Conservation (phyloP, 2,329 filamentous ascomycete species). For the Cercospora sp. region DNA sequence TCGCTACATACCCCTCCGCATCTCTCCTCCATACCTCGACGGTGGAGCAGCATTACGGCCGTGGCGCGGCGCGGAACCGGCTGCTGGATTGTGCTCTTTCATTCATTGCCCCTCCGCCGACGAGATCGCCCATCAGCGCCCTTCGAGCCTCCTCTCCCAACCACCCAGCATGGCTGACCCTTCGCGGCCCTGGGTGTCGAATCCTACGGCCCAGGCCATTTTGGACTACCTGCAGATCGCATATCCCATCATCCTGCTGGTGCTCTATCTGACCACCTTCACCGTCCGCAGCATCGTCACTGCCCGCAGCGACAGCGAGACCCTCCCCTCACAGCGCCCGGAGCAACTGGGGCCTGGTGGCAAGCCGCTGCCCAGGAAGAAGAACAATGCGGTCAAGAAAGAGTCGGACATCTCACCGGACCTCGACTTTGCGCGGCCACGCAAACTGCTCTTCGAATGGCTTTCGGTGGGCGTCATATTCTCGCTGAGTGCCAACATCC, state of each 20-base stretch:
- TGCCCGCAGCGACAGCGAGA: constrained; percentile 49
- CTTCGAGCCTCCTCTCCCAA: not conserved
- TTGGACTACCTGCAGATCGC: constrained; percentile 55
- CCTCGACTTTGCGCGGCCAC: constrained; percentile 62
- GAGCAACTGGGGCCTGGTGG: constrained; percentile 76
- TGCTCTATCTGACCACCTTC: constrained; percentile 65
- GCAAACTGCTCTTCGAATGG: constrained; percentile 74
- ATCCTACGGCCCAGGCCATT: constrained; percentile 45
- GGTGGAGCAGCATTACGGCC: not conserved
- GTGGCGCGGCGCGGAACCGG: not conserved
- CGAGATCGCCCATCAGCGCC: not conserved
- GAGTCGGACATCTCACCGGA: constrained; percentile 45
- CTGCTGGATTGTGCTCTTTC: not conserved
- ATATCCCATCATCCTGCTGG: constrained; percentile 64
- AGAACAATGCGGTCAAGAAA: constrained; percentile 57
- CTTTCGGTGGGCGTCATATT: constrained; percentile 68
- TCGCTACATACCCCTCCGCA: not conserved
- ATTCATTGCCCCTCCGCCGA: not conserved
- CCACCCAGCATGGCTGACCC: constrained; percentile 20
- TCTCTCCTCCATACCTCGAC: not conserved
- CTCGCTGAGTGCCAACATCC: constrained; percentile 74
- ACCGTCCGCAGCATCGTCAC: constrained; percentile 60
- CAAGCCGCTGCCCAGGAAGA: constrained; percentile 74
- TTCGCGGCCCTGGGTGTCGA: constrained; percentile 38
- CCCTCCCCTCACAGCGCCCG: constrained; percentile 36